Percentiles rank a stretch among this genome's conserved stretches.
phyloP scores from a whole-genome alignment of 495 filamentous ascomycete genomes.

The Venustampulla echinocandica region DNA sequence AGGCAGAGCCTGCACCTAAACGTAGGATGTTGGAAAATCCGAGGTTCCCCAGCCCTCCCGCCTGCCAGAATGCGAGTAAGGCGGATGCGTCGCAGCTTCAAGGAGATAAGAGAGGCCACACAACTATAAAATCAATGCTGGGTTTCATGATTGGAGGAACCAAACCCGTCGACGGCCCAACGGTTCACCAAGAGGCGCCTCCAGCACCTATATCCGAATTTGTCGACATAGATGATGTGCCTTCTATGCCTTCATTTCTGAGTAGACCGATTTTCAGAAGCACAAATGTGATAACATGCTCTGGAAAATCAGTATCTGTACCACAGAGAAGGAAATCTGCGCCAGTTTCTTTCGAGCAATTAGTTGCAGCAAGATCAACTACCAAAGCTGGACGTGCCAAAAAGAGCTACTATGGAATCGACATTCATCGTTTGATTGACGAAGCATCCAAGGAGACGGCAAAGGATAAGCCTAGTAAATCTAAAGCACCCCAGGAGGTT shows the following conservation, averaged over 20 bases:
- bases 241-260: constrained; percentile 18
- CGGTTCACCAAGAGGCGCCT: background rate
- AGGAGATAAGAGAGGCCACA: background rate
- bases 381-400: constrained; percentile 62
- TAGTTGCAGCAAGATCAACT: constrained; percentile 61
- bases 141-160: background rate
- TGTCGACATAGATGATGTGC: constrained; percentile 5
- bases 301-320: constrained; percentile 52
- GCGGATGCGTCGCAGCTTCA: constrained; percentile 17
- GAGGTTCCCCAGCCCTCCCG: background rate
- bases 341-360: constrained; percentile 52
- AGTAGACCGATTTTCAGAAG: constrained; percentile 2
- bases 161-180: background rate
- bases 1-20: constrained; percentile 22
- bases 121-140: background rate
- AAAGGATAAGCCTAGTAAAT: constrained; percentile 11
- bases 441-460: constrained; percentile 45
- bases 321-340: constrained; percentile 38
- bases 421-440: constrained; percentile 75
- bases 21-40: constrained; percentile 24
- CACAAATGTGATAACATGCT: constrained; percentile 51
- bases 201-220: background rate
- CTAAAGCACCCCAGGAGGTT: constrained; percentile 24
- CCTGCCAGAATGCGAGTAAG: background rate
- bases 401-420: constrained; percentile 82